Evolutionary conservation across 805 yeast species (phyloP).

Genomic region (Kockiozyma suomiensis): DNA sequence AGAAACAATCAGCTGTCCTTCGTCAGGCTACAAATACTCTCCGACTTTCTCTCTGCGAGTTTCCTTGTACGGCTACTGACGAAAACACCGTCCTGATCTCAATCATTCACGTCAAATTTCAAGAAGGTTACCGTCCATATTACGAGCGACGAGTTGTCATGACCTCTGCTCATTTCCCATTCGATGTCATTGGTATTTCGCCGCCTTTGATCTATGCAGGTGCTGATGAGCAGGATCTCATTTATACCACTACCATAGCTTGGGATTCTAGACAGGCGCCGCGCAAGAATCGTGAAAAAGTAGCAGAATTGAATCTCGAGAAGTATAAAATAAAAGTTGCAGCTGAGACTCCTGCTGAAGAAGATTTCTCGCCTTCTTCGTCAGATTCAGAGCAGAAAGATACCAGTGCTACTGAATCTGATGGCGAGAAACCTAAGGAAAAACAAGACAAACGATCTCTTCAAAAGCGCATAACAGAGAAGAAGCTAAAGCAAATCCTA

Average conservation of each 20-base stretch:
- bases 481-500: constrained; percentile 5
- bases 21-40: constrained; percentile 31
- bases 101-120: constrained; percentile 30
- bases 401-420: background rate
- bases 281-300: constrained; percentile 23
- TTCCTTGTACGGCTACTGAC: constrained; percentile 32
- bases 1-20: constrained; percentile 17
- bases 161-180: constrained; percentile 29
- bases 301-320: constrained; percentile 7
- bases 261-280: constrained; percentile 32
- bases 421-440: constrained; percentile 3
- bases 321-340: constrained; percentile 12
- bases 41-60: constrained; percentile 31
- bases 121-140: constrained; percentile 29
- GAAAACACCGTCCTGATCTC: constrained; percentile 32
- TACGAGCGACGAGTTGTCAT: constrained; percentile 31
- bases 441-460: constrained; percentile 22
- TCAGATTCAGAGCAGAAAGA: background rate
- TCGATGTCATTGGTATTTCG: constrained; percentile 30
- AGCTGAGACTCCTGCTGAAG: constrained; percentile 1
- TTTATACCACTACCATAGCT: constrained; percentile 23
- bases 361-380: background rate
- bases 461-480: constrained; percentile 13
- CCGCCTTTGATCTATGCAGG: constrained; percentile 29
- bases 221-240: constrained; percentile 24